Base-by-base conservation (phyloP, 1,139 yeast genomes). In the Geotrichum klebahnii region DNA sequence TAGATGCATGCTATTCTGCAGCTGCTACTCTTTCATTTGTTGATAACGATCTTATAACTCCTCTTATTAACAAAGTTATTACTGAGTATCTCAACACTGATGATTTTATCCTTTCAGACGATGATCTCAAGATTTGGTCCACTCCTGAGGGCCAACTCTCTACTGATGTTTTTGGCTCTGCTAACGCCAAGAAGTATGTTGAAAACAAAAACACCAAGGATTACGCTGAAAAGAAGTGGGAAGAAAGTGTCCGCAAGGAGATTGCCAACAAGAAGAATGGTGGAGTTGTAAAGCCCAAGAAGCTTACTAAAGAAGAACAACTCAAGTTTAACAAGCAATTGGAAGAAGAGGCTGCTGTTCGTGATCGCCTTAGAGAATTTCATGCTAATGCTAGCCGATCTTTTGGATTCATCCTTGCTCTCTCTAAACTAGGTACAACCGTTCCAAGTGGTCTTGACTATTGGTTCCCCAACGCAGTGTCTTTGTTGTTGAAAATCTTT, bases 161-260 rank as follows among this genome's bases (percentile, higher is more conserved):
- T 1, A 70, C 82, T 19, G 80, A 86, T 60, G 81, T 85, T 2
- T 69, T 85, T 46, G 72, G 71, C 22, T 62, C 70, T 14, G 54
- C 44, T 9, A 46, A 41, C 12, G 32, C 51, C 16, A 53, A 52
- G 34, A 51, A 49, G 22, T 66, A 66, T 34, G 66, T 66, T 10
- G 71, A 73, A 44, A 71, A 74, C 59, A 86, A 84, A 61, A 86
- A 86, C 62, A 69, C 84, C 2, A 87, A 81, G 62, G 96, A 89
- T 61, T 87, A 86, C 62, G 95, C 86, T 59, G 85, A 89, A 14
- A 74, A 79, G 55, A 82, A 86, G 62, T 92, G 98, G 97, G 98
- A 92, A 65, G 90, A 84, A 60, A 78, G 78, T 47, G 77, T 92
- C 43, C 79, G 90, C 59, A 80, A 80, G 57, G 92, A 87, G 62